Base-by-base conservation (phyloP, 768 basidiomycete species). In the Dentipellis fragilis region DNA sequence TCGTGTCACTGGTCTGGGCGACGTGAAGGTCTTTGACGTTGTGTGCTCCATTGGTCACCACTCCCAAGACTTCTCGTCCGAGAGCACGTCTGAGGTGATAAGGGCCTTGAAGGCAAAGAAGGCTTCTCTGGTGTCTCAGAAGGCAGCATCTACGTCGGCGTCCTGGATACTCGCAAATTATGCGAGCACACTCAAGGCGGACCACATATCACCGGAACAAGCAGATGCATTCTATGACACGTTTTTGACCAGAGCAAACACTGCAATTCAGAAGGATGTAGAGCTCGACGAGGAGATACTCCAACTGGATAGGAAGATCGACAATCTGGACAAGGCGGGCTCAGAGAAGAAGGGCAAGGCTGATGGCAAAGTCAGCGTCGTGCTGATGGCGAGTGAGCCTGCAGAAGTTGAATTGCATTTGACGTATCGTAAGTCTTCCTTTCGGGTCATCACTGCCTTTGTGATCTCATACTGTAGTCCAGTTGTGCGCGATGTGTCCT, bases 341-440 rank as follows among this genome's bases (percentile, higher is more conserved):
- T 54, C 66, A 23, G 52, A 60, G 17, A 75, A 71, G 67, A 71
- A 71, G 62, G 66, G 62, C 16, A 42, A 16, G 4, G 49, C 49
- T 29, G 57, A 62, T 39, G 68, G 57, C 47, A 57, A 72, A 54
- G 72, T 80, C 22, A 70, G 71, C 4, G 68, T 78, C 54, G 72
- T 79, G 35, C 66, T 81, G 34, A 67, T 68, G 21, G 62, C 75
- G 1, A 75, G 77, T 40, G 63, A 66, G 1, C 66, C 71, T 10
- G 64, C 61, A 1, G 58, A 62, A 1, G 67, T 76, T 21, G 71
- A 76, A 10, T 68, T 85, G 42, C 76, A 71, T 56, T 62, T 83
- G 16, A 77, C 78, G 4, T 84, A 84, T 61, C 71, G 80, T 81
- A 57, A 34, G 78, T 66, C 5, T 35, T 21, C 45, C n/a, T 37